Evolutionary conservation across 2,329 filamentous ascomycete genomes (phyloP).

Genomic region (Teratosphaeria gauchensis): DNA sequence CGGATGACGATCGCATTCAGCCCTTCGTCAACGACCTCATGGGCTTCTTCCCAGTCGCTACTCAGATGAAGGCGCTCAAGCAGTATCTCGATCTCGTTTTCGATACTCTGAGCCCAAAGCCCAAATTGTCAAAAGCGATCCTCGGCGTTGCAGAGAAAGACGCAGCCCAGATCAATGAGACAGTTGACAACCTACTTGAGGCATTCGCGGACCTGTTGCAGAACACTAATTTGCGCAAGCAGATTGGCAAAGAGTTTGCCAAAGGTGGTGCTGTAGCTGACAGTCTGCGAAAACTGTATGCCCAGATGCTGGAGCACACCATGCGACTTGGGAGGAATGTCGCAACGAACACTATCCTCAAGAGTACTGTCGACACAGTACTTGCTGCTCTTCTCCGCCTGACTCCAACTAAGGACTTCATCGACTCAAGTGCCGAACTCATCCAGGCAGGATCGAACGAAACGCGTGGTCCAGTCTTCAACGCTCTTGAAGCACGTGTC

Average conservation of each 20-base stretch:
- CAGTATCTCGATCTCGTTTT: slow-evolving; percentile 66
- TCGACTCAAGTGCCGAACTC: slow-evolving; percentile 75
- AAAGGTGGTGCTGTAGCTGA: slow-evolving; percentile 11
- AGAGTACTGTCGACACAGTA: slow-evolving; percentile 50
- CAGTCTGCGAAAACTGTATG: slow-evolving; percentile 17
- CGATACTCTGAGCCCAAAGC: slow-evolving; percentile 68
- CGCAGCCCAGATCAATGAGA: slow-evolving; percentile 23
- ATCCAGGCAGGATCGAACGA: slow-evolving; percentile 66
- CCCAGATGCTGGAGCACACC: slow-evolving; percentile 30
- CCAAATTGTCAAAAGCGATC: slow-evolving; percentile 61
- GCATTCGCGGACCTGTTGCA: slow-evolving; percentile 29
- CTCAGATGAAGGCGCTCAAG: slow-evolving; percentile 63
- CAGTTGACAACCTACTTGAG: slow-evolving; percentile 29
- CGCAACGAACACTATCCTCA: slow-evolving; percentile 29
- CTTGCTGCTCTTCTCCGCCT: slow-evolving; percentile 74
- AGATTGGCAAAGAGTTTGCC: slow-evolving; percentile 18
- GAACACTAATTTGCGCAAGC: slow-evolving; percentile 14
- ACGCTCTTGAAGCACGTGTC: slow-evolving; percentile 70
- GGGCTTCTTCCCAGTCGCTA: slow-evolving; percentile 59
- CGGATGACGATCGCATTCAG: slow-evolving; percentile 61
- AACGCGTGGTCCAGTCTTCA: slow-evolving; percentile 65
- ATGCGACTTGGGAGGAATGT: slow-evolving; percentile 46
- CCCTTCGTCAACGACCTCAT: slow-evolving; percentile 69
- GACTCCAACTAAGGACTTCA: slow-evolving; percentile 77
- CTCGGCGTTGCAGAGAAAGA: slow-evolving; percentile 51